Evolutionary conservation across 352 stramenopile genomes (phyloP).

Genomic region (Globisporangium parvum): DNA sequence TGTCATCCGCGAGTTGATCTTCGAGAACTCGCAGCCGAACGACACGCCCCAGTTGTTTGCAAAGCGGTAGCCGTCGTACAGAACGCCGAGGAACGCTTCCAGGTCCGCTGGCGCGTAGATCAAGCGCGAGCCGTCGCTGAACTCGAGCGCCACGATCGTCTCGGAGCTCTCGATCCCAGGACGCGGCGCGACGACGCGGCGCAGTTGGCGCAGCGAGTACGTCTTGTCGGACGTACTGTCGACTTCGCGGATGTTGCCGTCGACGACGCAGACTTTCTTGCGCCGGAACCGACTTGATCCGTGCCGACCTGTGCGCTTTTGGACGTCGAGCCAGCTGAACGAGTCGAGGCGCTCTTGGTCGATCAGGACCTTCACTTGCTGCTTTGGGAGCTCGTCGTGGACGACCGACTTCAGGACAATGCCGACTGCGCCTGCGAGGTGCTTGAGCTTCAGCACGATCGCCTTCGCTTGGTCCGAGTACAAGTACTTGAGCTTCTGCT

Average conservation of each 20-base stretch:
- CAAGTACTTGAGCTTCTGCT: constrained; percentile 65
- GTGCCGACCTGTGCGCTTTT: constrained; percentile 47
- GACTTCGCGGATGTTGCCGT: constrained; percentile 45
- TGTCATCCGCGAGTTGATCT: constrained; percentile 60
- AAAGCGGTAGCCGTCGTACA: constrained; percentile 69
- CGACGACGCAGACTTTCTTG: constrained; percentile 59
- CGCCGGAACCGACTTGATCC: constrained; percentile 51
- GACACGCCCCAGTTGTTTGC: constrained; percentile 60
- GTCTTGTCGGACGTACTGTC: constrained; percentile 39
- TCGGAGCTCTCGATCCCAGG: constrained; percentile 23
- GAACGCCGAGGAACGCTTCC: constrained; percentile 47
- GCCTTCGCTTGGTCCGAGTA: constrained; percentile 56
- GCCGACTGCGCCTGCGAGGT: constrained; percentile 59
- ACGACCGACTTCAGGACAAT: constrained; percentile 34
- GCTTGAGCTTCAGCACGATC: constrained; percentile 60
- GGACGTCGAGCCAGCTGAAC: constrained; percentile 43
- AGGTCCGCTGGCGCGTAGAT: constrained; percentile 55
- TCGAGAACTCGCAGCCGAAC: constrained; percentile 56
- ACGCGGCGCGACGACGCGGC: constrained; percentile 39
- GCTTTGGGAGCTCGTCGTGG: constrained; percentile 48
- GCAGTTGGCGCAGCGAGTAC: constrained; percentile 51
- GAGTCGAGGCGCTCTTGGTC: constrained; percentile 36
- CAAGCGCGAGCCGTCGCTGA: constrained; percentile 49
- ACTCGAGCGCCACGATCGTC: constrained; percentile 57
- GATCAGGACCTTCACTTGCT: constrained; percentile 24